Conservation (phyloP, 2,329 filamentous ascomycete species). For the Massarina eburnea region DNA sequence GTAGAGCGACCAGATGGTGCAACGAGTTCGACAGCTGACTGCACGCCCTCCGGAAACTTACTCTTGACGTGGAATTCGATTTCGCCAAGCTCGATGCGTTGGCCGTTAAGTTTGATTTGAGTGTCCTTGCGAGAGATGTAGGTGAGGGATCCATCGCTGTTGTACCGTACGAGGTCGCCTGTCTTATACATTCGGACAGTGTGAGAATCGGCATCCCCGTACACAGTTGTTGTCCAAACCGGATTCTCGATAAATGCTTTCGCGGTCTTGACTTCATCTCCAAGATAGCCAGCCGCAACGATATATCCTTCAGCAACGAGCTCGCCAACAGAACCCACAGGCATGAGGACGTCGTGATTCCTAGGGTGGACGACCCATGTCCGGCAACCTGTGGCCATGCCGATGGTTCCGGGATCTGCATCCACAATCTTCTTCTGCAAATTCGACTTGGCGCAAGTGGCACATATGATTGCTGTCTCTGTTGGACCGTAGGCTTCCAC, state of each 20-base stretch:
- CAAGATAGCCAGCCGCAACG: slow-evolving; percentile 23
- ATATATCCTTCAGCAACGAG: slow-evolving; percentile 28
- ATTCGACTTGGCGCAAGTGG: slow-evolving; percentile 23
- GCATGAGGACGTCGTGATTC: slow-evolving; percentile 39
- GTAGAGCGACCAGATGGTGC: slow-evolving; percentile 30
- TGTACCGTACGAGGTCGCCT: slow-evolving; percentile 27
- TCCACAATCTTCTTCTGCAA: slow-evolving; percentile 27
- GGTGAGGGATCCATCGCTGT: slow-evolving; percentile 23
- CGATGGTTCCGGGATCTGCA: slow-evolving; percentile 32
- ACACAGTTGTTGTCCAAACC: slow-evolving; percentile 12
- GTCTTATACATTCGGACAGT: slow-evolving; percentile 24
- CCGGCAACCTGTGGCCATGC: slow-evolving; percentile 31
- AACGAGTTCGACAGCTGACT: slow-evolving; percentile 38
- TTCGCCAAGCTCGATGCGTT: slow-evolving; percentile 23
- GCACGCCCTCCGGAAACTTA: slow-evolving; percentile 33
- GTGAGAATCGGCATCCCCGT: slow-evolving; percentile 5
- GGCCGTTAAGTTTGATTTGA: slow-evolving; percentile 32
- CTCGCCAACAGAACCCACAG: slow-evolving; percentile 34
- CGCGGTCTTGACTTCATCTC: slow-evolving; percentile 25
- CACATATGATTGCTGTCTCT: slow-evolving; percentile 33
- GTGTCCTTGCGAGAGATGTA: slow-evolving; percentile 31
- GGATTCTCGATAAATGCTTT: slow-evolving; percentile 22
- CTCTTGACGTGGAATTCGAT: slow-evolving; percentile 37
- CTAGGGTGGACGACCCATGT: slow-evolving; percentile 46
- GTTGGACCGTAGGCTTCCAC: slow-evolving; percentile 48